Evolutionary conservation across 75 land plant genomes (phyloP), one percentile per base, ranked within the genome.

Genomic region (Gnetum montanum): DNA sequence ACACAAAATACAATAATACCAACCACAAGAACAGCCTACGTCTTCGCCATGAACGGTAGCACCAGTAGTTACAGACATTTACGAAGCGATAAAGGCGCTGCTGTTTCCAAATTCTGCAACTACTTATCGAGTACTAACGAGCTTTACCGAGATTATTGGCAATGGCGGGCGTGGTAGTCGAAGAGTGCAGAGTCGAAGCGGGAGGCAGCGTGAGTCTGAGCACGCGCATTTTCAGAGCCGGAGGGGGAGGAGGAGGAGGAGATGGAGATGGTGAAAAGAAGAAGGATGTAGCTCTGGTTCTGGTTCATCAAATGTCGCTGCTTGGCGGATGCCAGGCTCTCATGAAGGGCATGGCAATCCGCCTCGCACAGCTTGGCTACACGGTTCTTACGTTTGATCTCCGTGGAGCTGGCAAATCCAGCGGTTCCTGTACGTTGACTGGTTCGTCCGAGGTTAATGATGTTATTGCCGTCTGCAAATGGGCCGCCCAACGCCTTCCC

Each of bases 321-420:
- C 54, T 90, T 34, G 97, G 97, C 1, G 97, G 97, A 25, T 77
- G 73, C 73, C 93, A 90, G 62, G 93, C 59, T n/a, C 77, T 83
- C 6, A 44, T 87, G 43, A 77, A 71, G 36, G 97, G 97, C 11
- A 78, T 75, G 33, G 97, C 97, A 20, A 24, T 30, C 8, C 65
- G 61, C 47, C 59, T 90, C 6, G 80, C 82, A 0, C 45, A 51
- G 36, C 75, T 52, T 36, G 97, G 97, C 1, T 70, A 57, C 50
- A 54, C 15, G 3, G 72, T 70, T 25, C 71, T 88, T 34, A 91
- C 97, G 12, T 91, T 91, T 52, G 97, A 91, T 65, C 78, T 81
- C 85, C 52, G 97, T 26, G 94, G 97, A 8, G 97, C 71, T 28
- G 95, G 95, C 11, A 68, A 68, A 15, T 93, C 98, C 30, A 60